These are phyloP conservation scores for Zychaea mexicana DNA, from an alignment of 371 early-diverging fungal species.

Conservation along the genomic window DNA sequence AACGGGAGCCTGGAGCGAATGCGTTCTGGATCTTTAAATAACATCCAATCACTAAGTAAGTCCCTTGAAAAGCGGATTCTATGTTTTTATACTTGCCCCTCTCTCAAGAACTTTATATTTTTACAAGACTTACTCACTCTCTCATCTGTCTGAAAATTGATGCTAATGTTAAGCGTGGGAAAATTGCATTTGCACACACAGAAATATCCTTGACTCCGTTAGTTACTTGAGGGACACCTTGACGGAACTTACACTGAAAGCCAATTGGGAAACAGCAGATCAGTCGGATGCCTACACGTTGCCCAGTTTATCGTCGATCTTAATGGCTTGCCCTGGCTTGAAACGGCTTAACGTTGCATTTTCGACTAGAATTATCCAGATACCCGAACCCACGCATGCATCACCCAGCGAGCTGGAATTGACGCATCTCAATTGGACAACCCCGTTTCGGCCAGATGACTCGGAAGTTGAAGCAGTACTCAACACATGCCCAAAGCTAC, in stretches of 20 bases:
- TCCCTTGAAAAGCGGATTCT: too few relatives aligned
- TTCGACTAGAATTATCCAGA: neutral
- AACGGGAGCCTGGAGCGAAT: neutral
- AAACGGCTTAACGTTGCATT: neutral
- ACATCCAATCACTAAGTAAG: neutral
- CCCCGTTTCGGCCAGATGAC: neutral
- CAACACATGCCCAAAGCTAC: neutral
- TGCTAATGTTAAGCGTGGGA: constrained; percentile 2
- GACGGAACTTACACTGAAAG: neutral
- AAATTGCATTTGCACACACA: constrained; percentile 2
- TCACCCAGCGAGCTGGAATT: neutral
- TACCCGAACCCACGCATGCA: neutral
- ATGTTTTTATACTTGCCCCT: neutral
- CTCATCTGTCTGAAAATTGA: neutral
- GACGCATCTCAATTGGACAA: neutral
- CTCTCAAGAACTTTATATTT: neutral
- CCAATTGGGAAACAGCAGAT: neutral
- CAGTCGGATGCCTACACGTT: neutral
- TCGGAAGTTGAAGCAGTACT: neutral
- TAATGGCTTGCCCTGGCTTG: neutral
- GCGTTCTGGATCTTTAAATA: neutral
- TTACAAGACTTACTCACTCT: neutral
- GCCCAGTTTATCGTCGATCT: neutral
- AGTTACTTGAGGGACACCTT: neutral
- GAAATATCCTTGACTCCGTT: neutral